These are phyloP conservation scores for Stipa capillata DNA, from an alignment of 176 grass and related monocot species.

Conservation along the genomic window DNA sequence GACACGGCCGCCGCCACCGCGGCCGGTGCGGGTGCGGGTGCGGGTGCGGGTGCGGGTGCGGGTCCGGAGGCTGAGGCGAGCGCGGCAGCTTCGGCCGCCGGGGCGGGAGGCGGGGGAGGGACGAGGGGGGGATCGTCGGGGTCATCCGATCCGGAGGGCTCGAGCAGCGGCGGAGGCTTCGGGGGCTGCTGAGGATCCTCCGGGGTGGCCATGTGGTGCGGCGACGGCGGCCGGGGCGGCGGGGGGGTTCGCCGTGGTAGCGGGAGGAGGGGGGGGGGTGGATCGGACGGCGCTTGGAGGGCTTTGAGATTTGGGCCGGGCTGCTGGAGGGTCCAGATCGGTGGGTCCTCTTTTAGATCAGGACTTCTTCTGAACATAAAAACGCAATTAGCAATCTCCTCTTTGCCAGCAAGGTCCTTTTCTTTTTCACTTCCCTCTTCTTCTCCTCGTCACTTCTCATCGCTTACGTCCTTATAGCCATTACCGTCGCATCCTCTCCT, in stretches of 20 bases:
- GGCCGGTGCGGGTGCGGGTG: not conserved
- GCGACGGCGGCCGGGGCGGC: constrained; percentile 16
- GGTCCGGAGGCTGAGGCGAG: no score
- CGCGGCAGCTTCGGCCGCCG: not conserved
- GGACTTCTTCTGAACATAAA: not conserved
- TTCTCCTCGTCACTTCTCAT: no score
- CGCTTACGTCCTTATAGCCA: no score
- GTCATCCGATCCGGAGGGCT: constrained; percentile 36
- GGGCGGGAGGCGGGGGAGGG: not conserved
- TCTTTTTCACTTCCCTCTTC: no score
- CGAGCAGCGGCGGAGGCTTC: not conserved
- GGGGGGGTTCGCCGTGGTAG: constrained; percentile 38
- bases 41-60: not conserved
- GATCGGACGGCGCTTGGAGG: constrained; percentile 8
- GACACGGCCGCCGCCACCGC: not conserved
- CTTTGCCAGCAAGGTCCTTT: not conserved
- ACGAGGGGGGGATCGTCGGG: not conserved
- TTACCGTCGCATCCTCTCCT: no score
- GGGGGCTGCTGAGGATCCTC: not conserved
- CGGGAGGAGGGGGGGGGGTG: not conserved
- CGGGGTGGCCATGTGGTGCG: constrained; percentile 14
- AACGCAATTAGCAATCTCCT: not conserved
- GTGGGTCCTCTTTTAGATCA: not conserved
- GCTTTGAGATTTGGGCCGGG: constrained; percentile 1
- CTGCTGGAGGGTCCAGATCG: not conserved